Conservation (phyloP, 2,329 filamentous ascomycete genomes). For the Cordyceps fumosorosea region DNA sequence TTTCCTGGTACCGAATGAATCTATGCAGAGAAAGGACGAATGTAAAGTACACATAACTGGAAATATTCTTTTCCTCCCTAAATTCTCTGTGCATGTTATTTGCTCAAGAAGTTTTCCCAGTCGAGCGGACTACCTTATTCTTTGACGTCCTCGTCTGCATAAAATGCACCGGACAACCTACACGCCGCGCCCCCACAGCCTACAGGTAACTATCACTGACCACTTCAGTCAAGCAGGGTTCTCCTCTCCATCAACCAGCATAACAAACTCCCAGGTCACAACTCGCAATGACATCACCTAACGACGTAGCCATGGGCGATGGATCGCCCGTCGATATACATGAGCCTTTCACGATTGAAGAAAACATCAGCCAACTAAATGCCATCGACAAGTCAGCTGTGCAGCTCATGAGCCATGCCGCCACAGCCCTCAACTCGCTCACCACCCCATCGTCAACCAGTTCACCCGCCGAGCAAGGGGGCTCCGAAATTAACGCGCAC, state of each 20-base stretch:
- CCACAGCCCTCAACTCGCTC: constrained; percentile 39
- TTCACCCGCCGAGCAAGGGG: constrained; percentile 16
- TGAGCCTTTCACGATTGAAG: constrained; percentile 61
- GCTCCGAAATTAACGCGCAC: constrained; percentile 31
- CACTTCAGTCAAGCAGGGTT: too few relatives aligned
- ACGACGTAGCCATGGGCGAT: constrained; percentile 27
- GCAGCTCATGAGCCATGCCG: constrained; percentile 37
- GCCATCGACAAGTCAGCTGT: constrained; percentile 61
- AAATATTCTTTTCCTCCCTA: too few relatives aligned
- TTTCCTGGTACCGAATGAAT: too few relatives aligned
- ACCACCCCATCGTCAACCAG: constrained; percentile 26
- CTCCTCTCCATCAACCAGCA: neutral
- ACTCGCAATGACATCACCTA: constrained; percentile 25
- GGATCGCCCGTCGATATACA: constrained; percentile 24
- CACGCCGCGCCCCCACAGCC: neutral
- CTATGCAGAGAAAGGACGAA: too few relatives aligned
- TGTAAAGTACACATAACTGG: too few relatives aligned
- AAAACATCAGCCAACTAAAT: constrained; percentile 75
- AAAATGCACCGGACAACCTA: too few relatives aligned
- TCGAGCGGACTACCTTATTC: too few relatives aligned
- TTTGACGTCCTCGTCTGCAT: too few relatives aligned
- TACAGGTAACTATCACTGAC: too few relatives aligned
- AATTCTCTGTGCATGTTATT: too few relatives aligned
- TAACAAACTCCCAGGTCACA: neutral
- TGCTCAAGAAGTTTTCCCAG: too few relatives aligned